phyloP scores from a whole-genome alignment of 2,329 filamentous ascomycete genomes.

The Scedosporium boydii region DNA sequence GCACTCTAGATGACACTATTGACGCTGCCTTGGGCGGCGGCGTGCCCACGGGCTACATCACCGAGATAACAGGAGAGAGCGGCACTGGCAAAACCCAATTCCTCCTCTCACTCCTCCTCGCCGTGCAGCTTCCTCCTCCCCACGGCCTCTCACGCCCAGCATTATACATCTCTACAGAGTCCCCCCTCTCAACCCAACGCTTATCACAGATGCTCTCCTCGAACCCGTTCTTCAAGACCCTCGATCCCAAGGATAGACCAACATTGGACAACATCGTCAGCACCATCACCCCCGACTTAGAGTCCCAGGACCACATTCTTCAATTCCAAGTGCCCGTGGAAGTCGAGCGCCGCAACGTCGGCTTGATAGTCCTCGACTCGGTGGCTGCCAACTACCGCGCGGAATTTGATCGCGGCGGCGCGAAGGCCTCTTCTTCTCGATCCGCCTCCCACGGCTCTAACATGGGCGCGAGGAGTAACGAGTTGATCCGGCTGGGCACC shows the following conservation, averaged over 20 bases:
- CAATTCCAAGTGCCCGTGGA: constrained; percentile 86
- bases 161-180: constrained; percentile 91
- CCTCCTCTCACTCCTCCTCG: constrained; percentile 73
- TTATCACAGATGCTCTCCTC: constrained; percentile 66
- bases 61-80: constrained; percentile 87
- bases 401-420: constrained; percentile 60
- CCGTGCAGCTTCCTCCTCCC: constrained; percentile 71
- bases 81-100: constrained; percentile 94
- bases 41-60: constrained; percentile 70
- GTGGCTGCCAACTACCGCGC: constrained; percentile 93
- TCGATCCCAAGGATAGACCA: constrained; percentile 28
- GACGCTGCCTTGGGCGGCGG: constrained; percentile 68
- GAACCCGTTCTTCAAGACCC: constrained; percentile 48
- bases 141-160: constrained; percentile 62
- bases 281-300: constrained; percentile 78
- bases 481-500: constrained; percentile 68
- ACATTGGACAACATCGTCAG: constrained; percentile 70
- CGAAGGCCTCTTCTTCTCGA: constrained; percentile 19
- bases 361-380: constrained; percentile 80
- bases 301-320: constrained; percentile 91
- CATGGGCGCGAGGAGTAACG: constrained; percentile 66
- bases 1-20: constrained; percentile 66
- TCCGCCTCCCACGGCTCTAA: constrained; percentile 32
- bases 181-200: constrained; percentile 70
- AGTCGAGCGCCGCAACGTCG: constrained; percentile 64